Evolutionary conservation across 345 rosid species (phyloP), one percentile per base, ranked within the genome.

Genomic region (Raphanus raphanistrum): DNA sequence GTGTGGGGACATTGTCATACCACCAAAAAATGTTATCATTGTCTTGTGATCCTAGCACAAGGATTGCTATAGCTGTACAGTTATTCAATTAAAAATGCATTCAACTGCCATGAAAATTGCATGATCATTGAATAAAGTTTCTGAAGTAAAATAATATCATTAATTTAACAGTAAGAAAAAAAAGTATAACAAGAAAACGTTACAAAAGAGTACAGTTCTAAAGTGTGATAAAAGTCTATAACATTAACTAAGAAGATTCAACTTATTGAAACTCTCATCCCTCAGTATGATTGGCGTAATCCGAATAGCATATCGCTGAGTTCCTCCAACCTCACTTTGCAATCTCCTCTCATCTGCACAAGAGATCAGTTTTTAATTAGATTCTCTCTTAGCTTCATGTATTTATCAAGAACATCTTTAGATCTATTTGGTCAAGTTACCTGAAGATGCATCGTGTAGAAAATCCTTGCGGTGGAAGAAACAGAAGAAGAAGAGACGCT

Each of bases 401-500:
- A 33, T 25, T 9, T 32, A 32, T 21, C 4, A n/a, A 64, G 62
- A 71, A 9, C 35, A 71, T 58, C n/a, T 38, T 70, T 4, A 17
- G 10, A n/a, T 25, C 4, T 59, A 3, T 25, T 35, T 6, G 21
- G 66, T 17, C 28, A 79, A 68, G 45, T 41, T 74, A 90, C 97
- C 92, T 88, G 82, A 61, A 91, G 71, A 65, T 85, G 92, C 6
- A 90, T 73, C 67, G 74, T 87, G 70, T 82, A 82, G 81, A 91
- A 87, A 63, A 84, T 71, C 71, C 77, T 84, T 70, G 81, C 88
- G 9, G 76, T 84, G 32, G 67, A 85, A 60, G 90, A 87, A 64
- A 86, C 80, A 6, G 89, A 87, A 36, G 89, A 87, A 36, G 89
- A 89, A 69, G 92, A 90, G 67, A 86, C 78, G 32, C 83, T 87